Evolutionary conservation across 2,329 filamentous ascomycete genomes (phyloP).

Genomic region (Cercospora brassicicola): DNA sequence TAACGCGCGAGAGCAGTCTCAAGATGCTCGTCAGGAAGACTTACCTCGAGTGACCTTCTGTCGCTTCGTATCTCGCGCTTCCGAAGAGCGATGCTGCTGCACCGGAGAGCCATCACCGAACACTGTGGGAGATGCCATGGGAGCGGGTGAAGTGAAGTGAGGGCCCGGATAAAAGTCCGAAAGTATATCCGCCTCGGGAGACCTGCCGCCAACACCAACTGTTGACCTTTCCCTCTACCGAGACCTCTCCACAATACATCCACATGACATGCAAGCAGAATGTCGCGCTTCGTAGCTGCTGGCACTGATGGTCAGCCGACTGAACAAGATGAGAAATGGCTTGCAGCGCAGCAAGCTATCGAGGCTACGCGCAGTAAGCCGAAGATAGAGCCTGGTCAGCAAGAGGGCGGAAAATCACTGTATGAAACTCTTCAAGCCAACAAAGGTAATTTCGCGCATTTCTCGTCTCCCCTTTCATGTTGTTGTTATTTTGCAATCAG

Average conservation of each 20-base stretch:
- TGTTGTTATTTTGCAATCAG: not conserved
- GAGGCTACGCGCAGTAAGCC: slow-evolving; percentile 58
- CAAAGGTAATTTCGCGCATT: slow-evolving; percentile 58
- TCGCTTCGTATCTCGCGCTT: slow-evolving; percentile 19
- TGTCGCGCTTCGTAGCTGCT: slow-evolving; percentile 57
- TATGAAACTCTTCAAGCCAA: slow-evolving; percentile 78
- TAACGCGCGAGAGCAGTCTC: not conserved
- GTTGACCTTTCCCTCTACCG: not conserved
- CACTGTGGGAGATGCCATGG: not conserved
- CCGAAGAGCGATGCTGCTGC: slow-evolving; percentile 2
- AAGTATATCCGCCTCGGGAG: not conserved
- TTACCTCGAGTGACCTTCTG: slow-evolving; percentile 32
- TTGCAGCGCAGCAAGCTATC: slow-evolving; percentile 66
- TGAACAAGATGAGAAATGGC: slow-evolving; percentile 48
- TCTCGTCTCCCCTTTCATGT: not conserved
- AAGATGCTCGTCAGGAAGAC: not conserved
- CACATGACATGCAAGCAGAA: slow-evolving; percentile 24
- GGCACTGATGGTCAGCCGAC: slow-evolving; percentile 47
- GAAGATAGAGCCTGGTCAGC: slow-evolving; percentile 53
- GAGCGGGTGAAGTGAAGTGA: not conserved
- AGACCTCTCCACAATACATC: not conserved
- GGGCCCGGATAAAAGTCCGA: not conserved
- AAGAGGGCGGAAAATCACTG: slow-evolving; percentile 61
- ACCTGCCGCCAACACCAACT: not conserved
- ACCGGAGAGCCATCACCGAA: not conserved